These are phyloP conservation scores for Thraustochytrium sp. DNA, from an alignment of 352 stramenopile species.

Conservation along the genomic window DNA sequence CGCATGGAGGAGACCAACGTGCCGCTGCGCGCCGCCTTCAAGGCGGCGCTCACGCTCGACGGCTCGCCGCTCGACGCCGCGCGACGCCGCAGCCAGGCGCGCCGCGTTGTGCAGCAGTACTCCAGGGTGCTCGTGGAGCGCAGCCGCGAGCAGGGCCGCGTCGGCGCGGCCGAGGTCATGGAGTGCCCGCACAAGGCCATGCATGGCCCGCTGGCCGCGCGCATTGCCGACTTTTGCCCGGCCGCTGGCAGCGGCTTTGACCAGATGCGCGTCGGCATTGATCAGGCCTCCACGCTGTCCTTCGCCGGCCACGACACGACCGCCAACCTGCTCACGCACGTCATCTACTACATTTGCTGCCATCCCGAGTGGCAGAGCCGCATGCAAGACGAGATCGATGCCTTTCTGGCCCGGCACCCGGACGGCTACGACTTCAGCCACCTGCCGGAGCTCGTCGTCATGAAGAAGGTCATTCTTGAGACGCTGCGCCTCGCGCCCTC, in stretches of 20 bases:
- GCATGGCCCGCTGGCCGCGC: background rate
- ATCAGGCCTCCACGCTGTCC: slow-evolving; percentile 19
- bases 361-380: slow-evolving; percentile 23
- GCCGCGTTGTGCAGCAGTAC: slow-evolving; percentile 23
- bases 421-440: background rate
- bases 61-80: background rate
- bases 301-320: slow-evolving; percentile 43
- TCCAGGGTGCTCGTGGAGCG: slow-evolving; percentile 33
- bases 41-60: slow-evolving; percentile 13
- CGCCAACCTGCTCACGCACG: slow-evolving; percentile 38
- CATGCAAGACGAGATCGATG: slow-evolving; percentile 12
- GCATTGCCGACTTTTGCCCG: slow-evolving; percentile 29
- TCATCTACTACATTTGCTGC: slow-evolving; percentile 17
- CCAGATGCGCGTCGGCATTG: background rate
- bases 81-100: background rate
- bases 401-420: background rate
- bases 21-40: slow-evolving; percentile 33
- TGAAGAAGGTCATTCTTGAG: slow-evolving; percentile 32
- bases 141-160: slow-evolving; percentile 6
- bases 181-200: background rate
- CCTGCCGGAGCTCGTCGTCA: slow-evolving; percentile 3
- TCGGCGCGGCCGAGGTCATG: slow-evolving; percentile 6
- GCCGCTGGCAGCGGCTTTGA: background rate
- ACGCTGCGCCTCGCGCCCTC: slow-evolving; percentile 20
- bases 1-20: slow-evolving; percentile 41